A percentile compares a stretch with the other conserved stretches of the same genome.
Conservation (phyloP, 1,284 basidiomycete genomes). For the Microbotryum scabiosae region DNA sequence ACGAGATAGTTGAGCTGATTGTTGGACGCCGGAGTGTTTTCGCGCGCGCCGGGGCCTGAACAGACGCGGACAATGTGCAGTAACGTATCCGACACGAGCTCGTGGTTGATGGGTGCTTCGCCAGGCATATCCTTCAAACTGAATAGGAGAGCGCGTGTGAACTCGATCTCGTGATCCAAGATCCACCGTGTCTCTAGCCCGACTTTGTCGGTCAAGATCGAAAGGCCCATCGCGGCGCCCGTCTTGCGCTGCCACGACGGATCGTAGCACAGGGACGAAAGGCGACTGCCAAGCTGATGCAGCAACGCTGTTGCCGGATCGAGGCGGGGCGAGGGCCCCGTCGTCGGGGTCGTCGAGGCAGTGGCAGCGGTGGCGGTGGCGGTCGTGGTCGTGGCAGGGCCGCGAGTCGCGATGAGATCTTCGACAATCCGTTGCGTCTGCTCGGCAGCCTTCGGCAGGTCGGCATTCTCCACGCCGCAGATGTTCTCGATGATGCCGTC, state of each 20-base stretch:
- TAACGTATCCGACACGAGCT: slow-evolving; percentile 70
- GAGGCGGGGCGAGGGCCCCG: neutral
- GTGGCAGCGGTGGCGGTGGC: neutral
- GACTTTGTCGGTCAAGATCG: slow-evolving; percentile 62
- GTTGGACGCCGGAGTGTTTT: slow-evolving; percentile 14
- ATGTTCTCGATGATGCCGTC: slow-evolving; percentile 68
- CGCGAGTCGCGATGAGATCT: slow-evolving; percentile 4
- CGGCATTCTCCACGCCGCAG: slow-evolving; percentile 41
- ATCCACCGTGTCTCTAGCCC: slow-evolving; percentile 67
- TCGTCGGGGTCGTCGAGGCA: neutral
- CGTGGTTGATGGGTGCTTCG: slow-evolving; percentile 75
- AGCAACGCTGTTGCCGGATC: slow-evolving; percentile 47
- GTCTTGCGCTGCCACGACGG: slow-evolving; percentile 79
- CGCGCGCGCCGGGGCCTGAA: slow-evolving; percentile 42
- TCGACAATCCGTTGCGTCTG: slow-evolving; percentile 25
- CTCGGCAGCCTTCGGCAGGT: slow-evolving; percentile 23
- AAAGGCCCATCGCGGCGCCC: slow-evolving; percentile 76
- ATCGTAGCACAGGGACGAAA: slow-evolving; percentile 76
- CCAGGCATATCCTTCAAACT: slow-evolving; percentile 92
- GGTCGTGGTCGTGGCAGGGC: neutral
- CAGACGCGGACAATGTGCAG: slow-evolving; percentile 66
- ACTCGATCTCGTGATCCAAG: slow-evolving; percentile 78
- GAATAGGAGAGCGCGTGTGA: slow-evolving; percentile 82
- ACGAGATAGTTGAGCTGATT: slow-evolving; percentile 50
- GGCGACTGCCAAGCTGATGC: slow-evolving; percentile 67